Evolutionary conservation across 2,329 filamentous ascomycete genomes (phyloP), one percentile per base, ranked within the genome.

Genomic region (Xylariaceae sp.): DNA sequence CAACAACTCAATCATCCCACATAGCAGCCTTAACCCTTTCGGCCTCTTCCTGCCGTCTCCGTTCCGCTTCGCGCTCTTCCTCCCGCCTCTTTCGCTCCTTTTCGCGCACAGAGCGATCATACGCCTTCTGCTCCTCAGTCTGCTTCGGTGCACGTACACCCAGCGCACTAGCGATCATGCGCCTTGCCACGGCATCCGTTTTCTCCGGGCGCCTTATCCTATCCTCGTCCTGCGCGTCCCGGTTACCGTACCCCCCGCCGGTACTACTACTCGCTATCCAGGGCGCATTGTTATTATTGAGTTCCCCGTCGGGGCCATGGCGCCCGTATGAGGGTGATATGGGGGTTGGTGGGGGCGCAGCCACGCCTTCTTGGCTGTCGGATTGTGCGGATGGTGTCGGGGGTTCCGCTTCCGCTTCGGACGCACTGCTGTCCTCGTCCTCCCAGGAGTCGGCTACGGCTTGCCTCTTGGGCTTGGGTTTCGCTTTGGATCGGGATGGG

Each of bases 51-150:
- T 83, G 82, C 67, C 78, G 81, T 63, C 78, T 75, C 65, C 76
- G 83, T 73, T 87, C 85, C 55, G 85, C 84, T 54, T 86, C 86
- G 69, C 81, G 87, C 73, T 93, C 91, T 66, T 86, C 83, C 56
- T 93, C 90, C 57, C 87, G 79, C 66, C 85, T 84, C 78, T 87
- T 92, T 68, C 86, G 87, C 80, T 96, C 94, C 76, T 94, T 90
- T 75, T 96, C 90, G 67, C 88, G 86, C 59, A 95, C 79, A 1
- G 90, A 88, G 64, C 82, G 85, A 68, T 98, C 93, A 72, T 95
- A 98, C 51, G 91, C 90, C 66, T 82, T 84, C 80, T 96, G 90
- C 76, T 97, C 93, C 61, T 96, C 92, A 1, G 92, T 97, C 73
- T 88, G 84, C 77, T 86, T 89, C 28, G 92, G 91, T 29, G 88